Percentiles rank a stretch among this genome's conserved stretches.
Conservation (phyloP, 1,139 yeast species). For the Kazachstania sp. region DNA sequence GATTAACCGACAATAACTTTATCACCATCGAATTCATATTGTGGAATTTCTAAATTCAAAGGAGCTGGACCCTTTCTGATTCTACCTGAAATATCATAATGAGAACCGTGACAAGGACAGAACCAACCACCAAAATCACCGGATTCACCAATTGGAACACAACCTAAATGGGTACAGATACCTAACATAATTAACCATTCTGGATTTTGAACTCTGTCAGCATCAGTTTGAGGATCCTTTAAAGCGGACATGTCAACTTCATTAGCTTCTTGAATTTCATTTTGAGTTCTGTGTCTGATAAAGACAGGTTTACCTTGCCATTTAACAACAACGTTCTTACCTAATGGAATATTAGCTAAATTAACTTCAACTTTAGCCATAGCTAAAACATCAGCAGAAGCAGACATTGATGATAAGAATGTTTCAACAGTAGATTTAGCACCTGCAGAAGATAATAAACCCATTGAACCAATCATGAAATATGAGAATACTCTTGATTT, state of each 20-base stretch:
- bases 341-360: conserved; percentile 89
- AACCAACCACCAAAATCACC: conserved; percentile 99
- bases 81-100: conserved; percentile 99
- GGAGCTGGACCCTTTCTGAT: conserved; percentile 99
- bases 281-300: conserved; percentile 95
- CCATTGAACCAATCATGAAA: conserved; percentile 97
- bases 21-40: conserved; percentile 73
- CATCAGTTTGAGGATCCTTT: conserved; percentile 92
- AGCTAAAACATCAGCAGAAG: conserved; percentile 98
- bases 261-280: conserved; percentile 93
- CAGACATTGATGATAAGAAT: conserved; percentile 88
- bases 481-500: conserved; percentile 81
- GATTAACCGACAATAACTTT: conserved; percentile 72
- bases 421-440: conserved; percentile 98
- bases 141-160: conserved; percentile 99
- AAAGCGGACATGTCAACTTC: conserved; percentile 60
- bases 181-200: conserved; percentile 99
- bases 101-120: conserved; percentile 99
- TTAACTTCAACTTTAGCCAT: conserved; percentile 99
- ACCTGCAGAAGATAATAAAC: conserved; percentile 88
- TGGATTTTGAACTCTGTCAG: conserved; percentile 92
- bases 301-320: conserved; percentile 99
- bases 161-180: conserved; percentile 99
- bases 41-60: conserved; percentile 93
- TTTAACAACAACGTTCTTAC: conserved; percentile 95